phyloP scores from a whole-genome alignment of 495 filamentous ascomycete species.

The Bacidia rubella region DNA sequence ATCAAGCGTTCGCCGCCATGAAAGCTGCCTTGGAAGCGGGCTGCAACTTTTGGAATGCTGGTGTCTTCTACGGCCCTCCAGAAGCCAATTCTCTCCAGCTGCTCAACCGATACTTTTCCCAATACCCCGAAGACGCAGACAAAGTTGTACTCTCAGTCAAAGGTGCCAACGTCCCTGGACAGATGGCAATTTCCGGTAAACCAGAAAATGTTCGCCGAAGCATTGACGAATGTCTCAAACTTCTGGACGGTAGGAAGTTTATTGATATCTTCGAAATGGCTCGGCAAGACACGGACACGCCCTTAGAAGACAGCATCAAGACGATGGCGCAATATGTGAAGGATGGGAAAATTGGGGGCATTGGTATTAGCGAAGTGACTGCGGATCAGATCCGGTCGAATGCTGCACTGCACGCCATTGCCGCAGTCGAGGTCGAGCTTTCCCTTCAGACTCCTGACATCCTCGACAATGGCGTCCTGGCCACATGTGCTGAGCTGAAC shows the following conservation, averaged over 20 bases:
- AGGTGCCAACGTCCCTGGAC: conserved; percentile 30
- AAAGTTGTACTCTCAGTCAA: conserved; percentile 50
- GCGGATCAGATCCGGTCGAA: conserved; percentile 66
- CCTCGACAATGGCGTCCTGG: conserved; percentile 59
- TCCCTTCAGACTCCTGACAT: conserved; percentile 56
- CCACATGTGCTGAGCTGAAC: conserved; percentile 52
- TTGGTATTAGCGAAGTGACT: conserved; percentile 59
- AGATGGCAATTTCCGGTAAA: conserved; percentile 39
- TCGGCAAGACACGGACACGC: conserved; percentile 50
- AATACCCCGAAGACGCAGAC: conserved; percentile 45
- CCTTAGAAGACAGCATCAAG: conserved; percentile 43
- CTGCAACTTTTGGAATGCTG: conserved; percentile 68
- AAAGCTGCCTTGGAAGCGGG: conserved; percentile 51
- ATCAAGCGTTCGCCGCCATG: conserved; percentile 54
- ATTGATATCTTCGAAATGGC: conserved; percentile 74
- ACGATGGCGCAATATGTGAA: conserved; percentile 49
- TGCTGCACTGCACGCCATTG: conserved; percentile 53
- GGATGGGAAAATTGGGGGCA: conserved; percentile 65
- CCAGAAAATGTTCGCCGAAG: conserved; percentile 47
- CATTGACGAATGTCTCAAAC: conserved; percentile 46
- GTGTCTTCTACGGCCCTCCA: conserved; percentile 64
- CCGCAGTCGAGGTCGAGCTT: conserved; percentile 67
- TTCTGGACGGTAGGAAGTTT: conserved; percentile 52
- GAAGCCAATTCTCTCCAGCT: conserved; percentile 51
- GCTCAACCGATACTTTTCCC: conserved; percentile 44